Conservation (phyloP, 2,329 filamentous ascomycete species). For the Trichoderma simmonsii region DNA sequence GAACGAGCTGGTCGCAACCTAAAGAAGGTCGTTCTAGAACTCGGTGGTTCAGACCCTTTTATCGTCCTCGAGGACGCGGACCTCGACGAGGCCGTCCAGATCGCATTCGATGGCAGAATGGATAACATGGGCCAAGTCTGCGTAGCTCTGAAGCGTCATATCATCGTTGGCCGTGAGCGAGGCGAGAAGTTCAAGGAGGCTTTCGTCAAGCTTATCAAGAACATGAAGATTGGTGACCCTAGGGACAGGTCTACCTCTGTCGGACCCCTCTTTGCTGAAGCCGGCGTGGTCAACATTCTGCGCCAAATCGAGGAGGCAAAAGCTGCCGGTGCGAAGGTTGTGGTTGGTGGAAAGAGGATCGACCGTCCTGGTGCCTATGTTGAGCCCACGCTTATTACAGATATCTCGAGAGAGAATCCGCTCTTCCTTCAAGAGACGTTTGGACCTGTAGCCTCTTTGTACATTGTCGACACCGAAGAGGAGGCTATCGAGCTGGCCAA, state of each 20-base stretch:
- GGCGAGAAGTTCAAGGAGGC: slow-evolving; percentile 54
- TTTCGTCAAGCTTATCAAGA: slow-evolving; percentile 46
- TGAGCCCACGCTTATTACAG: slow-evolving; percentile 25
- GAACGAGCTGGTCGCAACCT: slow-evolving; percentile 48
- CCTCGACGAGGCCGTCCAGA: slow-evolving; percentile 46
- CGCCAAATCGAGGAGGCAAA: slow-evolving; percentile 64
- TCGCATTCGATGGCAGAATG: not conserved
- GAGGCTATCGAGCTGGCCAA: slow-evolving; percentile 30
- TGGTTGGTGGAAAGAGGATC: slow-evolving; percentile 22
- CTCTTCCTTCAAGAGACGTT: slow-evolving; percentile 31
- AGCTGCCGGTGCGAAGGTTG: slow-evolving; percentile 56
- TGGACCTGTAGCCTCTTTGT: slow-evolving; percentile 29
- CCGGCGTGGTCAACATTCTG: slow-evolving; percentile 63
- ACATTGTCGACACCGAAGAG: slow-evolving; percentile 26
- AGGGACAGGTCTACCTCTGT: slow-evolving; percentile 61
- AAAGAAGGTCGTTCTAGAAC: slow-evolving; percentile 72
- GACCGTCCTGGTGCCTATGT: slow-evolving; percentile 30
- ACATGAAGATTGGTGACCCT: slow-evolving; percentile 57
- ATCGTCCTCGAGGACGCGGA: slow-evolving; percentile 71
- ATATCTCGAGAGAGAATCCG: slow-evolving; percentile 17
- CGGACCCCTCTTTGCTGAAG: slow-evolving; percentile 62
- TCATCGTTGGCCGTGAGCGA: slow-evolving; percentile 1
- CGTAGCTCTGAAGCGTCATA: slow-evolving; percentile 1
- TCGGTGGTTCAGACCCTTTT: slow-evolving; percentile 71
- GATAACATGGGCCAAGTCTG: slow-evolving; percentile 1